Conservation (phyloP, 2,329 filamentous ascomycete species). For the Stagonosporopsis chrysanthemi region DNA sequence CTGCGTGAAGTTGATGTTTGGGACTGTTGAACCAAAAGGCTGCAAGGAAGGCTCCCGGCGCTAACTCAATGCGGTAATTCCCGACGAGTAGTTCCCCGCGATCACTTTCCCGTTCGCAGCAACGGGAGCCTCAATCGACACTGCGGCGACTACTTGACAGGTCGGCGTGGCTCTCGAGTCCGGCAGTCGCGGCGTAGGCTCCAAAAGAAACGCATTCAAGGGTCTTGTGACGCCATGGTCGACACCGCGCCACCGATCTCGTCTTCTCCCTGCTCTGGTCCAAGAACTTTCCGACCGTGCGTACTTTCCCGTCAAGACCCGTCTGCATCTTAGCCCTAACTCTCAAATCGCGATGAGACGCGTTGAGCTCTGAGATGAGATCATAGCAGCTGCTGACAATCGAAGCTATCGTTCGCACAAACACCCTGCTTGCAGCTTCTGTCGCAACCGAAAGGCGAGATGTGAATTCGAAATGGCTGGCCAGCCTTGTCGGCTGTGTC, state of each 20-base stretch:
- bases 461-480: slow-evolving; percentile 26
- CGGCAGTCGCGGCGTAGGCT: background rate
- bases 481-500: slow-evolving; percentile 26
- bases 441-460: slow-evolving; percentile 24
- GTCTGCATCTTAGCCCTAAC: background rate
- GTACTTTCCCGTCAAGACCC: background rate
- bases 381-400: background rate
- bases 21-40: too few species aligned
- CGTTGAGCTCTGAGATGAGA: too few species aligned
- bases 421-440: slow-evolving; percentile 23
- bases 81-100: slow-evolving; percentile 1
- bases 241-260: background rate
- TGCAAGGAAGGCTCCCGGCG: background rate
- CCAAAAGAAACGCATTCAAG: background rate
- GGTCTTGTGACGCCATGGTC: background rate
- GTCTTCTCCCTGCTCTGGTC: too few species aligned
- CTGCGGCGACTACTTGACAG: background rate
- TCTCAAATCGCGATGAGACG: background rate
- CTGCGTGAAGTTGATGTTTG: background rate
- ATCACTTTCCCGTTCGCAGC: background rate
- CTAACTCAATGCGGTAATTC: background rate
- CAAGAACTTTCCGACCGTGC: slow-evolving; percentile 19
- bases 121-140: background rate
- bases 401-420: slow-evolving; percentile 20
- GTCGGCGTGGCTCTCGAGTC: background rate